Base-by-base conservation (phyloP, 345 rosid species). In the Salix udensis region DNA sequence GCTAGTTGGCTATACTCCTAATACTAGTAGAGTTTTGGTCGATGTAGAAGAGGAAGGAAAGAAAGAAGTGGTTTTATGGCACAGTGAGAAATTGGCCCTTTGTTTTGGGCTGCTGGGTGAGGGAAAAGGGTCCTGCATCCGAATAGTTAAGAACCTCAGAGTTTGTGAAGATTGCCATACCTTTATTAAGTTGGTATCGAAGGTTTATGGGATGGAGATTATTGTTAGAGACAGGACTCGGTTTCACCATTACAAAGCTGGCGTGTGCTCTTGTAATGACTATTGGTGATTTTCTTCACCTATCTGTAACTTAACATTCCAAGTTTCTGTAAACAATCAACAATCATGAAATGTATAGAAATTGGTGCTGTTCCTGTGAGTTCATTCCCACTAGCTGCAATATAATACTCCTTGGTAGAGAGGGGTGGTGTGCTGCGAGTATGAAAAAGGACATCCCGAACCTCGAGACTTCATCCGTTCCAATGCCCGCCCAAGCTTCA, bases 91-190 rank as follows among this genome's bases (percentile, higher is more conserved):
- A 72, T 80, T 84, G 73, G 86, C 86, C 7, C 81, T 86, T n/a
- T 82, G 83, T 77, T 78, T 74, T 48, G 87, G 86, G 53, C 81
- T 84, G 65, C 50, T 82, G 21, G 74, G 66, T 12, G 72, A 28
- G 24, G 60, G 14, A 66, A 74, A 76, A 71, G 80, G 58, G 34
- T 68, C 86, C 21, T 65, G 83, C 72, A 87, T 85, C 77, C 79
- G 76, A 65, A 80, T 83, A 60, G 82, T 84, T 44, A 80, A 83
- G 84, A 79, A 89, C 84, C 82, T 85, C 37, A 73, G 88, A 74
- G 80, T 88, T 8, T 87, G 88, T 76, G 84, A 82, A 23, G 88
- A 84, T 80, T 86, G 89, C 73, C 75, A 85, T 80, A 58, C 71
- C 42, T 83, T 86, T 68, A 73, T 82, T 42, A 84, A 84, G 75